Evolutionary conservation across 2,329 filamentous ascomycete genomes (phyloP).

Genomic region (Capronia epimyces): DNA sequence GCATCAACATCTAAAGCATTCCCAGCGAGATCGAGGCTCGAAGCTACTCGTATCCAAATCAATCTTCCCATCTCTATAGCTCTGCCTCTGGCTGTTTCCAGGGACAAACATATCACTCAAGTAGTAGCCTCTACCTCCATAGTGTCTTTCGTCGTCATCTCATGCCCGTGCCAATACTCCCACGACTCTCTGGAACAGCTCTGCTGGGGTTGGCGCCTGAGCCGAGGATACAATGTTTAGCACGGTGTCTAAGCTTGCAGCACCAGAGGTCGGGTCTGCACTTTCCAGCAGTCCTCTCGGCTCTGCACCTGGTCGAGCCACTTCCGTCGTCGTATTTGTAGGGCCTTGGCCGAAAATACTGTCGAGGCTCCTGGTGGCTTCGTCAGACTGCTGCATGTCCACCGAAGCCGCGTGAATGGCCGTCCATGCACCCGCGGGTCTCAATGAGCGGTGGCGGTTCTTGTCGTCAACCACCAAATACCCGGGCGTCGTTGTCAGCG

Average conservation of each 20-base stretch:
- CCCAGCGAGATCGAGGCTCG: too few relatives aligned
- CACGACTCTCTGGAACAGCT: conserved; percentile 25
- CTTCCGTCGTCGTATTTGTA: neutral
- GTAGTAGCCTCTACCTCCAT: too few relatives aligned
- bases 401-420: neutral
- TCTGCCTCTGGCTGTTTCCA: too few relatives aligned
- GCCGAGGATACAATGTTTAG: conserved; percentile 19
- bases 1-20: too few relatives aligned
- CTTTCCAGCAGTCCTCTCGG: neutral
- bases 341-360: conserved; percentile 15
- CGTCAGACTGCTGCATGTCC: conserved; percentile 4
- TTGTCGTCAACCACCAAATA: conserved; percentile 22
- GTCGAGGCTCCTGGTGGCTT: conserved; percentile 20
- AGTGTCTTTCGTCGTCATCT: too few relatives aligned
- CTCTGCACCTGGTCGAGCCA: neutral
- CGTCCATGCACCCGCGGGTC: neutral
- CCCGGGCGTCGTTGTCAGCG: conserved; percentile 13
- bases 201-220: conserved; percentile 16
- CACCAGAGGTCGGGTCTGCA: neutral
- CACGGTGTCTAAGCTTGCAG: conserved; percentile 12
- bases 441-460: conserved; percentile 6
- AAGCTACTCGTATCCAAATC: too few relatives aligned
- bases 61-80: too few relatives aligned
- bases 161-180: conserved; percentile 6
- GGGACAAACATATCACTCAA: too few relatives aligned